Evolutionary conservation across 192 early-diverging fungal species (phyloP), one percentile per base, ranked within the genome.

Genomic region (Coemansia sp.): DNA sequence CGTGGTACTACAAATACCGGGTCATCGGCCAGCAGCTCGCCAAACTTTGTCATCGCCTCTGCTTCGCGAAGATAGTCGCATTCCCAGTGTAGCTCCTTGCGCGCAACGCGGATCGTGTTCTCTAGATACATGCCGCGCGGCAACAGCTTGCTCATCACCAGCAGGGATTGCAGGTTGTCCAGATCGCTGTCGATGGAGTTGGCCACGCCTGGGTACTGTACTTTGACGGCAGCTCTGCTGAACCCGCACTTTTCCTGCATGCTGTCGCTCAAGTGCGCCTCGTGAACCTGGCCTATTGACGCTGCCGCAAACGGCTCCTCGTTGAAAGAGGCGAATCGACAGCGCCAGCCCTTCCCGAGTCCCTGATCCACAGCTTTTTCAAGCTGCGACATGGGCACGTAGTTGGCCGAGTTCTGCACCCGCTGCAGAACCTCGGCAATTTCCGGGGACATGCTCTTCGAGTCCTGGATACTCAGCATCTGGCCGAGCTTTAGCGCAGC

Each of bases 401-500:
- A 96, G 74, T 98, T 92, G 30, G 96, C 96, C 8, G 81, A 83
- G 55, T 93, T 91, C 62, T 98, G 96, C 17, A 98, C 94, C 9
- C 89, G 82, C 44, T 88, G 64, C 38, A 98, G 58, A 5, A 98
- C 80, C 29, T 84, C 60, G 39, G 91, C 86, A 20, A 98, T 59
- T 58, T 95, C 90, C 25, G 78, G 76, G 2, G 95, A 85, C 20
- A 96, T 51, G 69, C 83, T 81, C 34, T 79, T 79, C 23, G 84
- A 83, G 39, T 86, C 85, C 77, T 98, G 96, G 57, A 98, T 98
- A 60, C 88, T 90, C 2, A 98, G 63, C 93, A 98, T 97, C 66
- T 98, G 96, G 4, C 94, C 96, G 29, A 98, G 81, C 59, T 98
- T 98, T 12, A 98, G 71, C 5, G 96, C 96, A 0, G 96, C 96